These are phyloP conservation scores for Cunninghamia lanceolata DNA, from an alignment of 75 land plant genomes.

Conservation along the genomic window DNA sequence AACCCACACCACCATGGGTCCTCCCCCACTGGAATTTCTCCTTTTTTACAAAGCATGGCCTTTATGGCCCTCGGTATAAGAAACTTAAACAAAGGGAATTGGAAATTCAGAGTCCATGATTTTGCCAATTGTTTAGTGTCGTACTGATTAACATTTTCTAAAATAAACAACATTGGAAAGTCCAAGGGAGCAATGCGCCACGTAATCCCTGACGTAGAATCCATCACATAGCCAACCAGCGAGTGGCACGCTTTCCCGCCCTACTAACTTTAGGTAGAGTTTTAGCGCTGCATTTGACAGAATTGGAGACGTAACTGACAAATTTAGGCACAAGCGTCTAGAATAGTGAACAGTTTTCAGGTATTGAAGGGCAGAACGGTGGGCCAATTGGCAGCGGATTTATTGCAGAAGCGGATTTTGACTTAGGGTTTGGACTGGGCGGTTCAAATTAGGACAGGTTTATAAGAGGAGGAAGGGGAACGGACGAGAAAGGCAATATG, in stretches of 20 bases:
- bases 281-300: neutral
- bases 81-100: no score
- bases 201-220: no score
- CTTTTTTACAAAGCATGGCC: no score
- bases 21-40: no score
- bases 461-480: neutral
- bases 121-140: no score
- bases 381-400: neutral
- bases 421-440: neutral
- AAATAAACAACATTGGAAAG: no score
- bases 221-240: no score
- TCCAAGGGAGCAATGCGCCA: no score
- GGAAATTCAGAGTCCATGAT: no score
- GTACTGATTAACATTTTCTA: no score
- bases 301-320: neutral
- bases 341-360: neutral
- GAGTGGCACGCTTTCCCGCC: neutral
- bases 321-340: neutral
- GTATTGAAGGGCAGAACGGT: neutral
- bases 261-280: neutral
- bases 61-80: no score
- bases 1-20: no score
- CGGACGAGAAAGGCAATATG: slow-evolving; percentile 4
- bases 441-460: neutral
- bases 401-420: neutral